Evolutionary conservation across 176 grass and related monocot species (phyloP), one percentile per base, ranked within the genome.

Genomic region (Ensete glaucum): DNA sequence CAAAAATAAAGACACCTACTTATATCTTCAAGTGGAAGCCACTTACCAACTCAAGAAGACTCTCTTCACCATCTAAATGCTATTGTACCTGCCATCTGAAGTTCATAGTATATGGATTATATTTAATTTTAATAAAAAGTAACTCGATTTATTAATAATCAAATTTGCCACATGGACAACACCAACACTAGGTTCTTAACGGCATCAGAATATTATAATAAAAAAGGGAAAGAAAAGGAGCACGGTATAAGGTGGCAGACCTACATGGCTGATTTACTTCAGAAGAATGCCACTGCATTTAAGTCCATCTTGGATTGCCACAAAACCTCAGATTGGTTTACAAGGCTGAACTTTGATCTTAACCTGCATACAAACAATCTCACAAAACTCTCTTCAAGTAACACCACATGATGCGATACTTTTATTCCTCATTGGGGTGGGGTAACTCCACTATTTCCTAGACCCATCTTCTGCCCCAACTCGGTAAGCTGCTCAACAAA

Each of bases 401-500:
- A 14, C 3, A 54, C 13, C 5, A 73, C 5, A 23, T 53, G 21
- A 77, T 53, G 21, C 9, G 26, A 64, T 25, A 60, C 16, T 24
- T 77, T 13, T 70, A 20, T 16, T 51, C 58, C 34, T 77, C 56
- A 93, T 43, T 93, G 85, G 16, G 79, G 51, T 75, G 69, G 53
- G 80, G 82, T 84, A 77, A 76, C 83, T 69, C 77, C 65, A 60
- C 59, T 80, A 81, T 80, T 81, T 69, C 90, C 93, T 70, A 96
- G 80, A 51, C 87, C 89, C 54, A 88, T 88, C 71, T 96, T 96
- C 81, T 88, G 88, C 50, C 93, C 93, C 85, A 97, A 77, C 80
- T 85, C 90, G 8, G 82, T 76, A 53, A 97, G 87, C 68, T 97
- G 93, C 70, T 93, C 83, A 81, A 97, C 77, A 80, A 97, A 97